Evolutionary conservation across 768 basidiomycete genomes (phyloP).

Genomic region (Nevesoporus exiguus): DNA sequence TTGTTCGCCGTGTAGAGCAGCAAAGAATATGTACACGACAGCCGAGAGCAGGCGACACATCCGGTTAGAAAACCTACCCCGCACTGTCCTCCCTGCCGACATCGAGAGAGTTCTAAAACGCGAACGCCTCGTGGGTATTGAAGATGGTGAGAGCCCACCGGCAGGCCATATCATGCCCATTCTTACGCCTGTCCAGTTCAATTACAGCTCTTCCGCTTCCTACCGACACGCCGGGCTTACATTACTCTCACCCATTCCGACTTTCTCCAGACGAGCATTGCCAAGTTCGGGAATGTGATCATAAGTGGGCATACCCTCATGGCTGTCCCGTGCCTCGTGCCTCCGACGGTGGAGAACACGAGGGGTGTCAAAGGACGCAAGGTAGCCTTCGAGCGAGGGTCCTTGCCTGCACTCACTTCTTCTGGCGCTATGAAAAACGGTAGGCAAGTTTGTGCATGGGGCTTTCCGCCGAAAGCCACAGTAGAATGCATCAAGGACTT

Average conservation of each 20-base stretch:
- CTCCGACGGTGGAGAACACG: conserved; percentile 23
- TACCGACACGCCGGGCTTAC: conserved; percentile 56
- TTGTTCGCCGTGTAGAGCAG: background rate
- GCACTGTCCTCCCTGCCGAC: conserved; percentile 53
- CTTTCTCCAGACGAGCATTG: conserved; percentile 40
- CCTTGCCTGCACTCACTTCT: conserved; percentile 41
- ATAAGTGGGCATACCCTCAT: conserved; percentile 44
- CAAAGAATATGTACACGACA: conserved; percentile 10
- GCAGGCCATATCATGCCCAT: background rate
- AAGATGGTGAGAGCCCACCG: conserved; percentile 33
- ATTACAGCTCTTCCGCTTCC: conserved; percentile 57
- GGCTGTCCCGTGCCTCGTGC: conserved; percentile 31
- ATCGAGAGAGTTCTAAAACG: conserved; percentile 44
- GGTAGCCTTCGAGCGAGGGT: conserved; percentile 36
- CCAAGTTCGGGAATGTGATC: conserved; percentile 40
- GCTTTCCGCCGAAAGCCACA: conserved; percentile 51
- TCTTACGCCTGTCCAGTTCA: conserved; percentile 41
- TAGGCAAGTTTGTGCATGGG: conserved; percentile 56
- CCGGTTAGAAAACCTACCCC: conserved; percentile 47
- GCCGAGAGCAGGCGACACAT: conserved; percentile 39
- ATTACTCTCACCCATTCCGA: conserved; percentile 52
- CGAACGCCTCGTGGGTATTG: conserved; percentile 43
- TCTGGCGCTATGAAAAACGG: conserved; percentile 52
- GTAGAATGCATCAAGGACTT: conserved; percentile 35
- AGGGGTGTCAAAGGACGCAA: conserved; percentile 42